Conservation (phyloP, 78 protist species). For the Dictyostelium discoideum region dicty_2.7 NC_007091.3:1497501-1498000, state of each 20-base stretch:
- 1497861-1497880: constrained; percentile 98
- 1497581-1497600: constrained; percentile 97
- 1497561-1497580: constrained; percentile 85
- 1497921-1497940: constrained; percentile 99
- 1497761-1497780: constrained; percentile 99
- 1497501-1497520: constrained; percentile 62
- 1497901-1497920: constrained; percentile 99
- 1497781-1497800: constrained; percentile 97
- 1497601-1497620: constrained; percentile 97
- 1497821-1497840: constrained; percentile 98
- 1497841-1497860: constrained; percentile 99
- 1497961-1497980: constrained; percentile 97
- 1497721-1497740: constrained; percentile 99
- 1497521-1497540: constrained; percentile 53
- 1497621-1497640: constrained; percentile 75
- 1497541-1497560: constrained; percentile 76
- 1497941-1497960: constrained; percentile 99
- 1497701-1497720: constrained; percentile 99
- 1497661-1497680: constrained; percentile 99
- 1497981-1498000: constrained; percentile 99
- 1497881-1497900: constrained; percentile 98
- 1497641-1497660: constrained; percentile 83
- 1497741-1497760: constrained; percentile 99
- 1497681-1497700: constrained; percentile 99
- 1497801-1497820: constrained; percentile 98